Evolutionary conservation across 2,329 filamentous ascomycete genomes (phyloP).

Genomic region (Dactylellina drechsleri): DNA sequence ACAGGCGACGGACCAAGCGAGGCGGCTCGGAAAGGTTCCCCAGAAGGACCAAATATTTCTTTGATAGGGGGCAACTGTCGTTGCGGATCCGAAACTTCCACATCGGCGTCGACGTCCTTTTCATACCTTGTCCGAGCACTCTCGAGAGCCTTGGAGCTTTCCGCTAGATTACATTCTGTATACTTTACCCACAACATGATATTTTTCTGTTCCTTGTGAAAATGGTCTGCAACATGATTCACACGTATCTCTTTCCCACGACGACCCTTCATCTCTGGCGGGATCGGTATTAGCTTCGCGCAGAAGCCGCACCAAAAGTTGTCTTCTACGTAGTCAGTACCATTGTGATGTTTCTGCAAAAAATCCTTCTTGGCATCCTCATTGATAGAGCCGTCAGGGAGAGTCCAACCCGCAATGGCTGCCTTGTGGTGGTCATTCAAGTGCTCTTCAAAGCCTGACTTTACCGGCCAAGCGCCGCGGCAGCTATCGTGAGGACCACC

Average conservation of each 20-base stretch:
- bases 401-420: constrained; percentile 22
- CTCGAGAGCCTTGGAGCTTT: constrained; percentile 25
- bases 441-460: constrained; percentile 69
- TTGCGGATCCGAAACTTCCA: constrained; percentile 28
- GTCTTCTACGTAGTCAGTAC: constrained; percentile 69
- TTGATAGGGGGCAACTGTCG: constrained; percentile 37
- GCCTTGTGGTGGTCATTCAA: constrained; percentile 67
- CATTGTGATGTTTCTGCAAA: constrained; percentile 70
- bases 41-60: constrained; percentile 42
- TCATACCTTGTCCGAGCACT: constrained; percentile 20
- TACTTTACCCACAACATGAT: constrained; percentile 50
- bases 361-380: constrained; percentile 62
- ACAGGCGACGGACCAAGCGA: constrained; percentile 22
- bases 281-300: constrained; percentile 67
- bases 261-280: constrained; percentile 69
- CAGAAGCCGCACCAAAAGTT: constrained; percentile 93
- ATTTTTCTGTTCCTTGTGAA: constrained; percentile 59
- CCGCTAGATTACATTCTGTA: constrained; percentile 30
- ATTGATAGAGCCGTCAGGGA: constrained; percentile 58
- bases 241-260: constrained; percentile 65
- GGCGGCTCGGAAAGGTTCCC: constrained; percentile 29
- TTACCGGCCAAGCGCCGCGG: constrained; percentile 32
- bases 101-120: constrained; percentile 28
- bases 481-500: constrained; percentile 59
- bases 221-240: constrained; percentile 81